Percentiles rank a stretch among this genome's conserved stretches.
These are phyloP conservation scores for Quercus phellos DNA, from an alignment of 331 rosid species.

Conservation along the genomic window DNA sequence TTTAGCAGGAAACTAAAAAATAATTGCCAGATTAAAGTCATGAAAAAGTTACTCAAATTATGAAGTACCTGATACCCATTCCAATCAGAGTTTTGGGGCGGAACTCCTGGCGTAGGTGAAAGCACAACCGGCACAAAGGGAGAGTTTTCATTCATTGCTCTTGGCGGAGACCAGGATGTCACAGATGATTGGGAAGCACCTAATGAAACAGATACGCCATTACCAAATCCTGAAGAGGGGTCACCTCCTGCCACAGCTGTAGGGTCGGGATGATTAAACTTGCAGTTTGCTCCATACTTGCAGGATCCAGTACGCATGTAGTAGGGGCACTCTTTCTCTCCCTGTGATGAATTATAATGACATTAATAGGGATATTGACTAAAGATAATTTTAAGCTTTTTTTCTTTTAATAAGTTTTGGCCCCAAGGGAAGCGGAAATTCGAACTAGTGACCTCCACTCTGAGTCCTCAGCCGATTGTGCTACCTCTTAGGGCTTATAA, in stretches of 20 bases:
- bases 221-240: slow-evolving; percentile 48
- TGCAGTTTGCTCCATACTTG: slow-evolving; percentile 87
- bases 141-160: slow-evolving; percentile 58
- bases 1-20: neutral
- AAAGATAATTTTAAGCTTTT: neutral
- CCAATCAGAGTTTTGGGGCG: slow-evolving; percentile 68
- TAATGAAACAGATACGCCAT: slow-evolving; percentile 49
- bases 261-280: slow-evolving; percentile 97
- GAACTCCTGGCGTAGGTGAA: slow-evolving; percentile 51
- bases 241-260: slow-evolving; percentile 56
- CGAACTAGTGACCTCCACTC: too few species aligned
- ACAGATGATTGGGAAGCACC: slow-evolving; percentile 48
- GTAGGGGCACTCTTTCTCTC: slow-evolving; percentile 80
- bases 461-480: too few species aligned
- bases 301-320: slow-evolving; percentile 94
- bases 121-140: slow-evolving; percentile 61
- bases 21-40: neutral
- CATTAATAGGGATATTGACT: slow-evolving; percentile 3
- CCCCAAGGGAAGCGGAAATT: too few species aligned
- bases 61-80: slow-evolving; percentile 68
- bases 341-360: slow-evolving; percentile 42
- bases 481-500: too few species aligned
- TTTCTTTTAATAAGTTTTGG: too few species aligned
- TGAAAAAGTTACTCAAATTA: neutral
- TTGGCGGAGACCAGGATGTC: slow-evolving; percentile 61